Percentiles rank a stretch among this genome's conserved stretches.
Conservation (phyloP, 306 rosid genomes). For the Cucumis hystrix region DNA sequence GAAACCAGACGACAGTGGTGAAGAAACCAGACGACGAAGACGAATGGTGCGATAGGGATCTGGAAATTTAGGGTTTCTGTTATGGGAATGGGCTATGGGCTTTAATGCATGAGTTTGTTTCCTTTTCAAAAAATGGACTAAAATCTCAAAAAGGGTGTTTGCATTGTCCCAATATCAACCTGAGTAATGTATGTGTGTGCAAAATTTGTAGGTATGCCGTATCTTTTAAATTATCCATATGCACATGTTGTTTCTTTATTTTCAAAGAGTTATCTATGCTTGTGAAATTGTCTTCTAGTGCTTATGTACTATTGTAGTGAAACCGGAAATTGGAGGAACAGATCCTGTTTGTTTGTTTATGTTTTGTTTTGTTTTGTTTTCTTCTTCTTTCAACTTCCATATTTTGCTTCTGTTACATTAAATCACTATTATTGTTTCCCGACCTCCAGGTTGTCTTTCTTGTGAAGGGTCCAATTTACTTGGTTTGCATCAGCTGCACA, state of each 20-base stretch:
- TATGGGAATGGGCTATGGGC: too few species aligned
- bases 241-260: neutral
- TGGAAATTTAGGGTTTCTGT: too few species aligned
- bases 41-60: too few species aligned
- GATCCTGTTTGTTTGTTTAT: neutral
- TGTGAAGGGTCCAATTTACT: constrained; percentile 90
- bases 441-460: constrained; percentile 72
- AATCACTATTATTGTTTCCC: constrained; percentile 4
- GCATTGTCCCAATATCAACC: neutral
- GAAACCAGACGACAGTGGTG: too few species aligned
- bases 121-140: too few species aligned
- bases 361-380: too few species aligned
- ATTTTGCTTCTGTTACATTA: neutral
- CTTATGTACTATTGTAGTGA: neutral
- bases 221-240: neutral
- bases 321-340: neutral
- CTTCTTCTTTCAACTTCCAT: neutral
- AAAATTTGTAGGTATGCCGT: neutral
- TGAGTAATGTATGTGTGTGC: neutral
- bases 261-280: neutral
- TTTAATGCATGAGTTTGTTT: too few species aligned
- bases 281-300: neutral
- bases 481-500: constrained; percentile 92
- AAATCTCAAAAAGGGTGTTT: too few species aligned
- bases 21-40: too few species aligned